Percentiles rank a stretch among this genome's conserved stretches.
Evolutionary conservation across 192 early-diverging fungal species (phyloP).

Genomic region (Coemansia aciculifera): DNA sequence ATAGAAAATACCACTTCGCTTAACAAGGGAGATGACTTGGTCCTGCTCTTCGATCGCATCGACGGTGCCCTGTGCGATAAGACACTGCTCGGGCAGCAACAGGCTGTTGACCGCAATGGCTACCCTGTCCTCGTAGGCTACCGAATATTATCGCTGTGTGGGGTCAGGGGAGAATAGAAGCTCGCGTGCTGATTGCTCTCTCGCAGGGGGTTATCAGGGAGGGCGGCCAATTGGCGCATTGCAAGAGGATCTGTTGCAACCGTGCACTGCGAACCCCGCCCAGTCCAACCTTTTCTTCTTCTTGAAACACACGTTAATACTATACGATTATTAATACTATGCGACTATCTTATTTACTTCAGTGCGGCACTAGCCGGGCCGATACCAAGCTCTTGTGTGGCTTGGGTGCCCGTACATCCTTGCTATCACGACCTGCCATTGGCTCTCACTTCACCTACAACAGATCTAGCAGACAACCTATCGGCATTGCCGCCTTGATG

Average conservation of each 20-base stretch:
- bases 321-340: background rate
- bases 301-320: background rate
- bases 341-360: background rate
- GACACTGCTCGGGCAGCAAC: constrained; percentile 28
- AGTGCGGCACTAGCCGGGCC: background rate
- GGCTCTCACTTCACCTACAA: background rate
- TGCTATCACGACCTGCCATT: background rate
- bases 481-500: background rate
- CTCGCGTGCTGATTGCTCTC: background rate
- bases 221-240: too few species aligned
- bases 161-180: background rate
- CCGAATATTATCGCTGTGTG: constrained; percentile 10
- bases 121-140: constrained; percentile 47
- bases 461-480: background rate
- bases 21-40: constrained; percentile 31
- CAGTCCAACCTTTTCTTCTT: background rate
- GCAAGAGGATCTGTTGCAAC: too few species aligned
- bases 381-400: background rate
- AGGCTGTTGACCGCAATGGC: constrained; percentile 23
- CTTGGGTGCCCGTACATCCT: background rate
- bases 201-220: background rate
- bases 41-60: constrained; percentile 39
- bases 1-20: constrained; percentile 17
- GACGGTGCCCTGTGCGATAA: background rate
- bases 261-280: background rate